Percentiles rank a stretch among this genome's conserved stretches.
Conservation (phyloP, 2,329 filamentous ascomycete species). For the Nothophaeocryptopus gaeumannii region DNA sequence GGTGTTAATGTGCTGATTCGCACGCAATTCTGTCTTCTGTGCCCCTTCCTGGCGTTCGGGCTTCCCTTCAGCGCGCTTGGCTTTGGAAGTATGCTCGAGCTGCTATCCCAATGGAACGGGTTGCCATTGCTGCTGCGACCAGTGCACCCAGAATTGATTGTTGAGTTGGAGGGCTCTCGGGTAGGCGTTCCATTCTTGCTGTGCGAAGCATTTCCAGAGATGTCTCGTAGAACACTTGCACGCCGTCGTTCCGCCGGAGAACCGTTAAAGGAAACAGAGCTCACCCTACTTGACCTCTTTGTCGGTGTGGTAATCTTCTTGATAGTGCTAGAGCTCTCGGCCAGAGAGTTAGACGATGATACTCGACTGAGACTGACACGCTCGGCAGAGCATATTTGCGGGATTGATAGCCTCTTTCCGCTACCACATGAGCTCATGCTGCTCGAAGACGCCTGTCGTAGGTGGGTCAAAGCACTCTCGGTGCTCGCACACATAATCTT, state of each 20-base stretch:
- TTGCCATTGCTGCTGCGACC: constrained; percentile 44
- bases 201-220: constrained; percentile 31
- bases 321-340: constrained; percentile 19
- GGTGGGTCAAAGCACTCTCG: constrained; percentile 21
- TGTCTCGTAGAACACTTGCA: constrained; percentile 31
- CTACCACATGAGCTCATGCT: constrained; percentile 26
- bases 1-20: constrained; percentile 44
- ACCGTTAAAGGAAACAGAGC: constrained; percentile 29
- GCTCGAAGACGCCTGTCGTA: constrained; percentile 19
- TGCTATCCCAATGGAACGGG: constrained; percentile 47
- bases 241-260: constrained; percentile 40
- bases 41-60: constrained; percentile 44
- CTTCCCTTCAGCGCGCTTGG: constrained; percentile 46
- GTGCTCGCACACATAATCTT: constrained; percentile 30
- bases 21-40: constrained; percentile 46
- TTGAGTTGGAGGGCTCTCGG: constrained; percentile 41
- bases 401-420: constrained; percentile 29
- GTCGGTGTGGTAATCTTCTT: constrained; percentile 37
- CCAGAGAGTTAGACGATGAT: constrained; percentile 31
- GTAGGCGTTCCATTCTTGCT: constrained; percentile 28
- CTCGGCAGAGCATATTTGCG: constrained; percentile 36
- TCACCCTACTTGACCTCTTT: constrained; percentile 18
- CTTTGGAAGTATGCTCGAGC: constrained; percentile 33
- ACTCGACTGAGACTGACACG: constrained; percentile 36
- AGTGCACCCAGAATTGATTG: constrained; percentile 33